These are phyloP conservation scores for Petrea volubilis DNA, from an alignment of 257 asterid species.

Conservation along the genomic window DNA sequence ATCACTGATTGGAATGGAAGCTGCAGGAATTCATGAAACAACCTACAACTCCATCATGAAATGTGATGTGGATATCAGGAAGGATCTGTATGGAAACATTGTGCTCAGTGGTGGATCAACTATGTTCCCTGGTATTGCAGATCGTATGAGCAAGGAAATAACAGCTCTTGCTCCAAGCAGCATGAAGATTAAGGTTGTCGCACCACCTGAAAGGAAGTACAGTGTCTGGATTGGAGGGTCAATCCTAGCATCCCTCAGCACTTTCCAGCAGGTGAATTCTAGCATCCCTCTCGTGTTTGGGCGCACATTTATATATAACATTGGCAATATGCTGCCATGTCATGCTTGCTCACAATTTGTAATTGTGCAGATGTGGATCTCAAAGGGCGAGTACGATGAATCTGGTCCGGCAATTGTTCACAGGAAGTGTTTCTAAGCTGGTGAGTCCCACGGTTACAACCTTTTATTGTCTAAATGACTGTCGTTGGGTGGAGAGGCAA, in stretches of 20 bases:
- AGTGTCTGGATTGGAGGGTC: conserved; percentile 83
- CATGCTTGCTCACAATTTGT: not conserved
- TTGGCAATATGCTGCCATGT: not conserved
- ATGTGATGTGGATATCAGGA: conserved; percentile 55
- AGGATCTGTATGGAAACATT: conserved; percentile 66
- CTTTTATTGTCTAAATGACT: not conserved
- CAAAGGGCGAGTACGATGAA: conserved; percentile 58
- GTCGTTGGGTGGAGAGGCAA: not conserved
- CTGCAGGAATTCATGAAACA: conserved; percentile 46
- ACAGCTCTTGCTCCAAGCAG: conserved; percentile 66
- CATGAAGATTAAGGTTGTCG: conserved; percentile 69
- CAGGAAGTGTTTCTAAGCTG: conserved; percentile 58
- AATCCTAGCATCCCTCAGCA: conserved; percentile 64
- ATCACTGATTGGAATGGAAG: conserved; percentile 42
- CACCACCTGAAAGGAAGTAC: conserved; percentile 72
- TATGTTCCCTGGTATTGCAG: conserved; percentile 73
- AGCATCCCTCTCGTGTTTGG: not conserved
- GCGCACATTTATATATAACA: not conserved
- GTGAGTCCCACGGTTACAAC: conserved; percentile 7
- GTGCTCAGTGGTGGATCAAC: conserved; percentile 80
- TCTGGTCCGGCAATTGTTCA: conserved; percentile 71
- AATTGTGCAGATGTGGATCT: conserved; percentile 60
- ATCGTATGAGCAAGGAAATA: conserved; percentile 73
- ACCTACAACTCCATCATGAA: conserved; percentile 64
- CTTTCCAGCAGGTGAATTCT: conserved; percentile 63